Base-by-base conservation (phyloP, 805 yeast genomes). In the Cyberlindnera galapagoensis region DNA sequence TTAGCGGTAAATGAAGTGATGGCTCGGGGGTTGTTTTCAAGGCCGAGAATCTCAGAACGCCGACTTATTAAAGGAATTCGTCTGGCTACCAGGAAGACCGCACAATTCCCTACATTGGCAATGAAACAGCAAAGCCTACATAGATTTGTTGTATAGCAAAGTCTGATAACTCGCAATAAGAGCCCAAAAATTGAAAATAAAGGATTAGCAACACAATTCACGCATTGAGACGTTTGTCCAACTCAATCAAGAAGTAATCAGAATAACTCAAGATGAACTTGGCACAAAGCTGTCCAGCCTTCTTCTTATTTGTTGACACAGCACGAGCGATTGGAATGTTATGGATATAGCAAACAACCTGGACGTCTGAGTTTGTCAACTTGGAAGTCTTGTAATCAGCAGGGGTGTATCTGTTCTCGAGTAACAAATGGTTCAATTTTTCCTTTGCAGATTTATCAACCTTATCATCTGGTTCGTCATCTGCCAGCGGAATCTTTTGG, bases 211-310 rank as follows among this genome's bases (percentile, higher is more conserved):
- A 22, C 24, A 22, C 24, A 22, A 9, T 22, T 13, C 9, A 10
- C 8, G n/a, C 16, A 24, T 15, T 20, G 7, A 17, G 20, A 14
- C 31, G 25, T 9, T 29, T 29, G 9, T 29, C 29, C 8, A 34
- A 24, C 28, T 14, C 21, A 18, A 9, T 10, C 17, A 29, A 12
- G 33, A 34, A 34, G 19, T 28, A 30, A 7, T 35, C 43, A 12
- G 25, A 29, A 12, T 38, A 42, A 9, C 35, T 39, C 16, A 40
- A 17, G 11, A 45, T 38, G 11, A 33, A 30, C 24, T 42, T 40
- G 3, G 50, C 50, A 31, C 40, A 39, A 26, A 36, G 36, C 21
- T 43, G 48, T 4, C 48, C 48, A 5, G 50, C 50, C n/a, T 31
- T 42, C 24, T 46, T 46, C 31, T 46, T 46, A 18, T 42, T 46